Conservation (phyloP, 2,329 filamentous ascomycete species). For the Trichoderma asperellum region DNA sequence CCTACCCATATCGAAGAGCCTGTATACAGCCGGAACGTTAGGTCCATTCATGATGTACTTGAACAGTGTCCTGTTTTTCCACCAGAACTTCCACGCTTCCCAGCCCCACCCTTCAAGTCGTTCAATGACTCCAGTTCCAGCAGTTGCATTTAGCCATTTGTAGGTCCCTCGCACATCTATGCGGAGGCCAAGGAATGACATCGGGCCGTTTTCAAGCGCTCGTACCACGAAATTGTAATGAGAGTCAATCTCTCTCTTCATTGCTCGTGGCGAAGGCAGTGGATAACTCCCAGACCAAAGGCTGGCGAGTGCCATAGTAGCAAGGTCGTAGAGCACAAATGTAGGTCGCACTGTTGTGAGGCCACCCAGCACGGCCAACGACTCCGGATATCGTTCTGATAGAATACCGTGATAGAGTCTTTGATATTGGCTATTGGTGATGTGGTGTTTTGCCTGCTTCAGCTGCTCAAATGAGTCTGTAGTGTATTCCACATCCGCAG, state of each 20-base stretch:
- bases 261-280: constrained; percentile 33
- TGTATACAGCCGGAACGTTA: constrained; percentile 46
- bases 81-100: constrained; percentile 51
- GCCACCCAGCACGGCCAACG: constrained; percentile 39
- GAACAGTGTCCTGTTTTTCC: constrained; percentile 46
- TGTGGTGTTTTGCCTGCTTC: constrained; percentile 32
- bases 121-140: constrained; percentile 48
- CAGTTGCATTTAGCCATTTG: constrained; percentile 47
- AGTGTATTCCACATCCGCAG: constrained; percentile 35
- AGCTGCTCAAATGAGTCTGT: constrained; percentile 37
- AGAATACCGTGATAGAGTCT: constrained; percentile 40
- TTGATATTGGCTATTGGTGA: constrained; percentile 35
- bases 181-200: constrained; percentile 37
- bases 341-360: constrained; percentile 35
- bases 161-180: constrained; percentile 34
- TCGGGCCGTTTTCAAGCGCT: constrained; percentile 34
- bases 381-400: constrained; percentile 41
- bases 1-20: constrained; percentile 47
- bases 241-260: constrained; percentile 37
- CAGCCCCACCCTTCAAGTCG: constrained; percentile 45
- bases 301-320: constrained; percentile 39
- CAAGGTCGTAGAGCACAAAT: constrained; percentile 38
- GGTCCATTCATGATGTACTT: constrained; percentile 45
- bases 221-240: constrained; percentile 36
- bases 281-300: constrained; percentile 38